Evolutionary conservation across 768 basidiomycete species (phyloP).

Genomic region (Leccinum truebloodii): DNA sequence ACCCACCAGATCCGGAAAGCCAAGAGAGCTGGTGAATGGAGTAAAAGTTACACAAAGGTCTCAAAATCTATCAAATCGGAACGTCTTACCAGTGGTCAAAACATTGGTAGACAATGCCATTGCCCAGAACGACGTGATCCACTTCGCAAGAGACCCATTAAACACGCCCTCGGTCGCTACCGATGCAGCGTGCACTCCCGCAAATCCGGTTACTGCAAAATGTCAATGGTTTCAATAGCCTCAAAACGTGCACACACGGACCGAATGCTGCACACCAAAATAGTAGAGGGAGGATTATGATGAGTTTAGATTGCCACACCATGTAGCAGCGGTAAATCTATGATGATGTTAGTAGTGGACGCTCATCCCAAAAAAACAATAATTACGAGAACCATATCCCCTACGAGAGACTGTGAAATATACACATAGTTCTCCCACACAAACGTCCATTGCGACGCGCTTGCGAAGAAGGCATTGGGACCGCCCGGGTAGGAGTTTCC

Average conservation of each 20-base stretch:
- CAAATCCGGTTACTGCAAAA: constrained; percentile 16
- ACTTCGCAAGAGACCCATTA: constrained; percentile 23
- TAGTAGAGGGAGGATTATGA: too few relatives aligned
- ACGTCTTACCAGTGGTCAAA: constrained; percentile 29
- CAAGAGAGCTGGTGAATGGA: constrained; percentile 22
- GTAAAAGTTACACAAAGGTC: background rate
- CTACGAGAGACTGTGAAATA: too few relatives aligned
- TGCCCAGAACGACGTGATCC: constrained; percentile 38
- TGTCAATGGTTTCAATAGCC: background rate
- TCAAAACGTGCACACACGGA: constrained; percentile 6
- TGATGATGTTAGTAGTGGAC: too few relatives aligned
- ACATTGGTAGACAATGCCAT: constrained; percentile 36
- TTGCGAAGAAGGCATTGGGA: too few relatives aligned
- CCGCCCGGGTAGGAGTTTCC: too few relatives aligned
- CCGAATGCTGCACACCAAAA: constrained; percentile 13
- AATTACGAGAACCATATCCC: too few relatives aligned
- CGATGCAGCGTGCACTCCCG: constrained; percentile 8
- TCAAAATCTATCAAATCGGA: background rate
- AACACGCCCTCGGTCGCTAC: constrained; percentile 24
- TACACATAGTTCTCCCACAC: too few relatives aligned
- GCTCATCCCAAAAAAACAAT: too few relatives aligned
- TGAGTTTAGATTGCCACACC: too few relatives aligned
- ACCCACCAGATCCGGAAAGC: constrained; percentile 34
- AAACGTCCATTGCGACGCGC: too few relatives aligned
- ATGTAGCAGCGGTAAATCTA: too few relatives aligned